Percentiles rank a stretch among this genome's conserved stretches.
phyloP scores from a whole-genome alignment of 2,329 filamentous ascomycete species.

The Aspergillus tanneri region DNA sequence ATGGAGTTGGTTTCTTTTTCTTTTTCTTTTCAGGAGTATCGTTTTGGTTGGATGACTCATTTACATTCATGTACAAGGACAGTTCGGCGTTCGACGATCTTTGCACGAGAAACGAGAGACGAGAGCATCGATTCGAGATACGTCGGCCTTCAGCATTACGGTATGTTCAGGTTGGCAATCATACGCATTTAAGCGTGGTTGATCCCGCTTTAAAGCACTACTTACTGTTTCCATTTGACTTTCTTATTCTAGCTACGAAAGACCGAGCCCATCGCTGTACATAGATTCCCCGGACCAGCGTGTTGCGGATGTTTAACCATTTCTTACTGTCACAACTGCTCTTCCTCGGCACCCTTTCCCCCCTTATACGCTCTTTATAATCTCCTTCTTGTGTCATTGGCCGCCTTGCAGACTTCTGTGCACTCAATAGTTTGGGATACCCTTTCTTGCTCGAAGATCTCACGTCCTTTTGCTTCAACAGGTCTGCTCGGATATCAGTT shows the following conservation, averaged over 20 bases:
- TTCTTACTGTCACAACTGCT: slow-evolving; percentile 5
- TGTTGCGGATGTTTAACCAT: slow-evolving; percentile 11
- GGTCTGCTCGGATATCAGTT: background rate
- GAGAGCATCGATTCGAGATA: slow-evolving; percentile 27
- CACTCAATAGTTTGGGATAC: background rate
- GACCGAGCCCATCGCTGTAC: slow-evolving; percentile 18
- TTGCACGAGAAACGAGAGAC: slow-evolving; percentile 34
- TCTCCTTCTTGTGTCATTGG: slow-evolving; percentile 1
- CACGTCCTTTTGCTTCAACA: background rate
- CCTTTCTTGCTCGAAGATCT: background rate
- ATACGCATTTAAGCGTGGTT: slow-evolving; percentile 25
- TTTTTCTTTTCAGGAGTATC: slow-evolving; percentile 26
- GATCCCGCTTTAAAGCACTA: slow-evolving; percentile 17
- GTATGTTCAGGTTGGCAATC: slow-evolving; percentile 15
- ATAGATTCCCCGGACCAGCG: slow-evolving; percentile 17
- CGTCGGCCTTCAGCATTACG: slow-evolving; percentile 15
- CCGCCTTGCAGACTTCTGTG: slow-evolving; percentile 1
- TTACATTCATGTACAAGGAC: slow-evolving; percentile 20
- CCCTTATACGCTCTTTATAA: slow-evolving; percentile 1
- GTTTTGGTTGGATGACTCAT: slow-evolving; percentile 24
- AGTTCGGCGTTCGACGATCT: slow-evolving; percentile 30
- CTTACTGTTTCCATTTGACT: slow-evolving; percentile 8
- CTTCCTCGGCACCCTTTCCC: background rate
- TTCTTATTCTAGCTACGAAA: slow-evolving; percentile 5
- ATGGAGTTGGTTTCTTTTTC: slow-evolving; percentile 35